Conservation (phyloP, 2,329 filamentous ascomycete species). For the Achaetomium macrosporum region DNA sequence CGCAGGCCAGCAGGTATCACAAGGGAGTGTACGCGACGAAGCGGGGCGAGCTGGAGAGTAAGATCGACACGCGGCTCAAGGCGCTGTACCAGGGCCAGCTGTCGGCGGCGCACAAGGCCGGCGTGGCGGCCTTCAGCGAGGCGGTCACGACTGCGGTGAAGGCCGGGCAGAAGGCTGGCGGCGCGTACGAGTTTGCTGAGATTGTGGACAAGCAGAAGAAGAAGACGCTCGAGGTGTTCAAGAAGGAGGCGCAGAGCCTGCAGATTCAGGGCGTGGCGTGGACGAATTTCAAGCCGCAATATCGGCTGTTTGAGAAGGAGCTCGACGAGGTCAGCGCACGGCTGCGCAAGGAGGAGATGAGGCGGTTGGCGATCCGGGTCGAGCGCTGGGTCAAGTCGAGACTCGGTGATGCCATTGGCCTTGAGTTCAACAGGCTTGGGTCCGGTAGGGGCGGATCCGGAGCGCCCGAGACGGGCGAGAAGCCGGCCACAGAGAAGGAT, state of each 20-base stretch:
- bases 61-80: slow-evolving; percentile 85
- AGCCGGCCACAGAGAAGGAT: slow-evolving; percentile 68
- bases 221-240: slow-evolving; percentile 68
- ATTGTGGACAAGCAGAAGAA: slow-evolving; percentile 82
- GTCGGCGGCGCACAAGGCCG: slow-evolving; percentile 79
- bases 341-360: slow-evolving; percentile 92
- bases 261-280: slow-evolving; percentile 75
- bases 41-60: slow-evolving; percentile 73
- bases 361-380: slow-evolving; percentile 79
- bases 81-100: slow-evolving; percentile 84
- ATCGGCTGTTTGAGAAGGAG: slow-evolving; percentile 78
- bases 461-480: slow-evolving; percentile 71
- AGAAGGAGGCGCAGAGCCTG: slow-evolving; percentile 66
- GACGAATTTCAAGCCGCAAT: slow-evolving; percentile 81
- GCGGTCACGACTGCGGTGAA: slow-evolving; percentile 85
- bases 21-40: slow-evolving; percentile 91
- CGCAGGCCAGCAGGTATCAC: slow-evolving; percentile 88
- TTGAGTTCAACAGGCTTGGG: slow-evolving; percentile 95
- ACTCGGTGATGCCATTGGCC: slow-evolving; percentile 76
- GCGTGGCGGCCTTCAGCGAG: slow-evolving; percentile 77
- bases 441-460: slow-evolving; percentile 78
- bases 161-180: slow-evolving; percentile 84
- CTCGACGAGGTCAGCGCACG: slow-evolving; percentile 81
- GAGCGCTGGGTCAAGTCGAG: slow-evolving; percentile 91
- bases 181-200: slow-evolving; percentile 87